These are phyloP conservation scores for Fusarium chuoi DNA, from an alignment of 2,329 filamentous ascomycete genomes.

Conservation along the genomic window DNA sequence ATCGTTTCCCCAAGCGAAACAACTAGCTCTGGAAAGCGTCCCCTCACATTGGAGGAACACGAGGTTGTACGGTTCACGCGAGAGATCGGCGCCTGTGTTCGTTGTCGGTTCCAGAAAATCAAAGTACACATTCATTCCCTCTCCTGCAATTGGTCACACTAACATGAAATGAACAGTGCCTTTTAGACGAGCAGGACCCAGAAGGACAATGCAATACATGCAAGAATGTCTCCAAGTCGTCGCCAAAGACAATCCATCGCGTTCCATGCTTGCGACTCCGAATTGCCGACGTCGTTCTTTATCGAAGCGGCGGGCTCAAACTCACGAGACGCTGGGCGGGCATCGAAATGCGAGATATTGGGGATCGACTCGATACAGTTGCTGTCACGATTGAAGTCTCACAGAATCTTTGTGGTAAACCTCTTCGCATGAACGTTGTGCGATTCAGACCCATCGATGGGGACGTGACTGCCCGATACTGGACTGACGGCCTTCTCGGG, in stretches of 20 bases:
- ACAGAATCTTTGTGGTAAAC: constrained; percentile 50
- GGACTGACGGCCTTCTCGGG: constrained; percentile 46
- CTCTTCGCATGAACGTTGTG: constrained; percentile 55
- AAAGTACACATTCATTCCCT: constrained; percentile 18
- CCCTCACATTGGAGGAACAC: not conserved
- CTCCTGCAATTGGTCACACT: not conserved
- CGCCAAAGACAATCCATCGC: constrained; percentile 59
- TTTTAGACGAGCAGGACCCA: constrained; percentile 45
- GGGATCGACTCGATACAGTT: constrained; percentile 45
- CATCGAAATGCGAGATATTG: constrained; percentile 54
- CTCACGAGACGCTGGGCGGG: constrained; percentile 58
- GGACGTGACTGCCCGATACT: constrained; percentile 54
- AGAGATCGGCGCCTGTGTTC: constrained; percentile 26
- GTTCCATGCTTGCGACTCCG: constrained; percentile 57
- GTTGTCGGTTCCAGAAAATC: constrained; percentile 38
- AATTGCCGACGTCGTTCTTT: constrained; percentile 54
- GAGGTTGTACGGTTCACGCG: constrained; percentile 1
- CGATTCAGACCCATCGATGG: constrained; percentile 51
- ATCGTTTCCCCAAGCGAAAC: not conserved
- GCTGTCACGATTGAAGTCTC: constrained; percentile 51
- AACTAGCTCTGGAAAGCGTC: not conserved
- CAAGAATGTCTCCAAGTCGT: constrained; percentile 49
- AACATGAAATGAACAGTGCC: constrained; percentile 49
- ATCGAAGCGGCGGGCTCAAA: constrained; percentile 55
- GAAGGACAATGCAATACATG: constrained; percentile 55